phyloP scores from a whole-genome alignment of 352 stramenopile species.

The Globisporangium polare region DNA sequence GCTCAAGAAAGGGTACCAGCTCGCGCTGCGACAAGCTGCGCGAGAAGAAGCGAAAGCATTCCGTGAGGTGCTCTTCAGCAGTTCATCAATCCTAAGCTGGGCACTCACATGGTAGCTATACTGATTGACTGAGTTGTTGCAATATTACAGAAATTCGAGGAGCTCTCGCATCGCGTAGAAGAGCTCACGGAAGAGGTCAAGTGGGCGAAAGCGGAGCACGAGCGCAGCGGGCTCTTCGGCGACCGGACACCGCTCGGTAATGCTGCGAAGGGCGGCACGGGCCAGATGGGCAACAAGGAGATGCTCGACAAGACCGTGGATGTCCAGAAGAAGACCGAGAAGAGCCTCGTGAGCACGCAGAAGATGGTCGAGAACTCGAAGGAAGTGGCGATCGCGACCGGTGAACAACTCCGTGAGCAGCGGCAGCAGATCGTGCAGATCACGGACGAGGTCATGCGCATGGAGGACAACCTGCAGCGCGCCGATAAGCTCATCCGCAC shows the following conservation, averaged over 20 bases:
- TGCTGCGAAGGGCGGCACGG: slow-evolving; percentile 16
- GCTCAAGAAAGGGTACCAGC: slow-evolving; percentile 84
- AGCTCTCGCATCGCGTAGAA: slow-evolving; percentile 73
- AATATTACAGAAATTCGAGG: slow-evolving; percentile 89
- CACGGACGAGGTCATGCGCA: slow-evolving; percentile 85
- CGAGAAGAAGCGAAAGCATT: slow-evolving; percentile 64
- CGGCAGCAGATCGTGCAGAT: slow-evolving; percentile 85
- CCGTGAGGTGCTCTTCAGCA: slow-evolving; percentile 41
- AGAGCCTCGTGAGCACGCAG: slow-evolving; percentile 78
- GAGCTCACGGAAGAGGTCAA: slow-evolving; percentile 77
- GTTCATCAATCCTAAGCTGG: not conserved
- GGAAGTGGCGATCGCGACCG: slow-evolving; percentile 72
- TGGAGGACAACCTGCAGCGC: slow-evolving; percentile 74
- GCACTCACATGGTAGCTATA: not conserved
- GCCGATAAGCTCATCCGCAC: slow-evolving; percentile 80
- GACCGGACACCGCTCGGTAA: slow-evolving; percentile 37
- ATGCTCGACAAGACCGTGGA: slow-evolving; percentile 68
- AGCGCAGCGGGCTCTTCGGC: slow-evolving; percentile 73
- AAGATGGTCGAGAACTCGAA: slow-evolving; percentile 87
- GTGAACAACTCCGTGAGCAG: slow-evolving; percentile 74
- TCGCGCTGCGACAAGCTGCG: slow-evolving; percentile 71
- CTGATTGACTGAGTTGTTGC: not conserved
- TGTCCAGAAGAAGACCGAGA: slow-evolving; percentile 84
- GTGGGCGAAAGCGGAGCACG: slow-evolving; percentile 76
- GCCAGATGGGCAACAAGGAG: slow-evolving; percentile 61